Evolutionary conservation across 257 asterid species (phyloP).

Genomic region (Penstemon newberryi): DNA sequence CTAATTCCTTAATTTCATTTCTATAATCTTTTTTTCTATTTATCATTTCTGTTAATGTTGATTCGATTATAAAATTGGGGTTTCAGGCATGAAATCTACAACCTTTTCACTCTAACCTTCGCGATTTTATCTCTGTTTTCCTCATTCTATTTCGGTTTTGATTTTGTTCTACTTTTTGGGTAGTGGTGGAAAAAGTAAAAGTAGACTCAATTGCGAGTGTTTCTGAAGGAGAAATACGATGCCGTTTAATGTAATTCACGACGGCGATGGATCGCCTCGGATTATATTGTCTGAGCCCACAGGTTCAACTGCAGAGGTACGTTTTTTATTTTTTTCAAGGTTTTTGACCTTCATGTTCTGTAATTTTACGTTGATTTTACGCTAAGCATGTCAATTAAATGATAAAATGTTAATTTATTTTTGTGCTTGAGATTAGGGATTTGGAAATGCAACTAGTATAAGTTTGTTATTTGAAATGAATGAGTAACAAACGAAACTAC

Average conservation of each 20-base stretch:
- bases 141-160: slow-evolving; percentile 15
- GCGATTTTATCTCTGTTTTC: slow-evolving; percentile 18
- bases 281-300: slow-evolving; percentile 60
- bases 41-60: slow-evolving; percentile 20
- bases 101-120: slow-evolving; percentile 13
- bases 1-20: neutral
- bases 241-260: slow-evolving; percentile 49
- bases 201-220: slow-evolving; percentile 32
- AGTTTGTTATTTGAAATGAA: neutral
- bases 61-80: neutral
- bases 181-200: slow-evolving; percentile 37
- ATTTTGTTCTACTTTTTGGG: slow-evolving; percentile 18
- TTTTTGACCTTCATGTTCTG: slow-evolving; percentile 11
- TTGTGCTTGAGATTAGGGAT: slow-evolving; percentile 23
- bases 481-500: too few relatives aligned
- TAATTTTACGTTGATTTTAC: neutral
- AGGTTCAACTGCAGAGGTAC: slow-evolving; percentile 79
- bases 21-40: neutral
- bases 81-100: neutral
- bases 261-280: slow-evolving; percentile 59
- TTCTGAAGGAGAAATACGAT: slow-evolving; percentile 34
- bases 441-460: slow-evolving; percentile 17
- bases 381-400: too few relatives aligned
- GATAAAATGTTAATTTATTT: neutral
- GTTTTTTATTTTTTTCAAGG: slow-evolving; percentile 3